A percentile compares a stretch with the other conserved stretches of the same genome.
Evolutionary conservation across 768 basidiomycete genomes (phyloP).

Genomic region (Podaxis pistillaris): DNA sequence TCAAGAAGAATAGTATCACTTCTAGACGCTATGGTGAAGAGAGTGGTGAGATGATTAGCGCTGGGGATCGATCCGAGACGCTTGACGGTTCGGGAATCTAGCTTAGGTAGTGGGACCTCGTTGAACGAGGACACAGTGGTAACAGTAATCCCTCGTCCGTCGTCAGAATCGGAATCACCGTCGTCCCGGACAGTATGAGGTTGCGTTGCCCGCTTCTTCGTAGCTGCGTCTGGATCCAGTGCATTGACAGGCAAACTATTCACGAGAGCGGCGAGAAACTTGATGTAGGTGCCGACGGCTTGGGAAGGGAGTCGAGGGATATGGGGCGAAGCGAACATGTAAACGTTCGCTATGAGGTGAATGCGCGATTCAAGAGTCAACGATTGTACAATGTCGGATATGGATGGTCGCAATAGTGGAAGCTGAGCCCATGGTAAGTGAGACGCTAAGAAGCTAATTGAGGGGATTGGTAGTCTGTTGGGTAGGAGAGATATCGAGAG

Average conservation of each 20-base stretch:
- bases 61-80: slow-evolving; percentile 60
- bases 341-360: slow-evolving; percentile 72
- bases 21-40: slow-evolving; percentile 46
- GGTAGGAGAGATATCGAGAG: slow-evolving; percentile 78
- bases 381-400: slow-evolving; percentile 26
- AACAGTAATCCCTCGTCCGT: slow-evolving; percentile 28
- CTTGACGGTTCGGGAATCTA: slow-evolving; percentile 61
- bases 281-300: slow-evolving; percentile 52
- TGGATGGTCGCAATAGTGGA: slow-evolving; percentile 23
- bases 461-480: slow-evolving; percentile 62
- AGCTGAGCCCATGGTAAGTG: slow-evolving; percentile 53
- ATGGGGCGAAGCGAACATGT: slow-evolving; percentile 61
- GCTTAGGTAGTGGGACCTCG: slow-evolving; percentile 31
- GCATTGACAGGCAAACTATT: slow-evolving; percentile 50
- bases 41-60: slow-evolving; percentile 48
- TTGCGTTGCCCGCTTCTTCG: neutral
- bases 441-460: slow-evolving; percentile 64
- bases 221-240: slow-evolving; percentile 40
- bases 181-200: slow-evolving; percentile 18
- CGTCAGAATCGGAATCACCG: slow-evolving; percentile 43
- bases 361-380: slow-evolving; percentile 35
- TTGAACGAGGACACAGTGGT: slow-evolving; percentile 37
- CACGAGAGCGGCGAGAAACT: slow-evolving; percentile 50
- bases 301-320: slow-evolving; percentile 47
- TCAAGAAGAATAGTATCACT: slow-evolving; percentile 38